Evolutionary conservation across 441 rosid species (phyloP), one percentile per base, ranked within the genome.

Genomic region (Pelargonium fulgidum): DNA sequence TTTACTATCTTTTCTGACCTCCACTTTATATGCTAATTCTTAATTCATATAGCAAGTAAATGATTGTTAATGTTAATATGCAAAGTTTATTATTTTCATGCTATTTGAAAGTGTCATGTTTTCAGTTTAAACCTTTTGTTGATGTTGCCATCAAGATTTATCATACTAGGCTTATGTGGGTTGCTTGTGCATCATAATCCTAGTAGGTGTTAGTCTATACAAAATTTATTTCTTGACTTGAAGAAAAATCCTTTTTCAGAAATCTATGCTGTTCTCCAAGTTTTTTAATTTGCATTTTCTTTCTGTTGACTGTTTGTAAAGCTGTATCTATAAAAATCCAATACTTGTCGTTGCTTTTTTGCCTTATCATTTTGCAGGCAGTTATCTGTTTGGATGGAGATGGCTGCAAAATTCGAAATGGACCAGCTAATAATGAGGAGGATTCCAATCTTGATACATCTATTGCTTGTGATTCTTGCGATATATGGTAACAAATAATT

Each of bases 401-500:
- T 83, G 96, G 84, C 68, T 94, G 98, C 88, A 90, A 85, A 83
- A 82, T 94, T 74, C 88, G 93, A 73, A 78, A 81, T 76, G 85
- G 80, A 74, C 78, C 86, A 42, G 68, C 72, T 61, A 72, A 59
- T 73, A 68, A 85, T 72, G 91, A 83, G 69, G 92, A 83, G 68
- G 91, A 82, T 77, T 81, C 89, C 45, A 76, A 69, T 85, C 87
- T 89, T 20, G 98, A 94, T 81, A 94, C 99, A 69, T 94, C 99
- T 70, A 94, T 92, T 84, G 99, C 99, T 67, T 94, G 99, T 69
- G 99, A 94, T 84, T 89, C 96, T 48, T 94, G 99, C 83, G 99
- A 94, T 69, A 73, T 79, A 73, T 94, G 99, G 99, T 94, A 87
- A 81, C n/a, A 63, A 63, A 63, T 7, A 61, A 63, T 63, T 63